phyloP scores from a whole-genome alignment of 768 basidiomycete genomes.

The Boletus pseudopeckii region DNA sequence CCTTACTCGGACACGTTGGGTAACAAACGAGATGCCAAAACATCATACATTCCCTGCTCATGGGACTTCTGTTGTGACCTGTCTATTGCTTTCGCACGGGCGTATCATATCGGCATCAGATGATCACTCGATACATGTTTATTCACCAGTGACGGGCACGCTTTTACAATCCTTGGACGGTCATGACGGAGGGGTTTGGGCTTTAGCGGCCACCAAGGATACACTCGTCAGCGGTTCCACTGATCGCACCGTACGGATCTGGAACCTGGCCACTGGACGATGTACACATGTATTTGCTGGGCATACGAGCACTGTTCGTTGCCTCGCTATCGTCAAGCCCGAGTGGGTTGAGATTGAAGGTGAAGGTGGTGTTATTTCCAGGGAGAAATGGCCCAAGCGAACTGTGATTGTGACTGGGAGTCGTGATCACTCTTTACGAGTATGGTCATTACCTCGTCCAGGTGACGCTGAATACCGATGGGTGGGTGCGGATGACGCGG shows the following conservation, averaged over 20 bases:
- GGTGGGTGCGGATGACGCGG: slow-evolving; percentile 57
- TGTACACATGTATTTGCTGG: slow-evolving; percentile 95
- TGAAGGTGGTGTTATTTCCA: slow-evolving; percentile 55
- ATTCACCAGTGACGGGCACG: slow-evolving; percentile 80
- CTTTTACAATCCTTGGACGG: slow-evolving; percentile 75
- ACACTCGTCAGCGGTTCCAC: slow-evolving; percentile 90
- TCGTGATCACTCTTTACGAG: slow-evolving; percentile 60
- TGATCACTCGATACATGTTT: slow-evolving; percentile 95
- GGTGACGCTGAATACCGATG: slow-evolving; percentile 75
- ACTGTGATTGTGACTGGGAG: slow-evolving; percentile 73
- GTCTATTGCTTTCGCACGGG: slow-evolving; percentile 89
- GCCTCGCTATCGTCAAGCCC: slow-evolving; percentile 93
- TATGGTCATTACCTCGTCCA: slow-evolving; percentile 65
- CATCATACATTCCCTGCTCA: slow-evolving; percentile 85
- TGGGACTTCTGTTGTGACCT: slow-evolving; percentile 89
- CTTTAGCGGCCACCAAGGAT: slow-evolving; percentile 85
- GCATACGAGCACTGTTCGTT: slow-evolving; percentile 94
- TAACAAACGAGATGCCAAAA: slow-evolving; percentile 65
- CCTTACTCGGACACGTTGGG: slow-evolving; percentile 78
- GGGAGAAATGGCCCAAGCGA: slow-evolving; percentile 72
- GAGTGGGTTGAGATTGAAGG: slow-evolving; percentile 76
- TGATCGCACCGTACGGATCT: slow-evolving; percentile 89
- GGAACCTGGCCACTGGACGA: slow-evolving; percentile 75
- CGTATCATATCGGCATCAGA: slow-evolving; percentile 97
- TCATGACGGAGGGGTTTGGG: slow-evolving; percentile 97